These are phyloP conservation scores for Gillenia trifoliata DNA, from an alignment of 306 rosid genomes.

Conservation along the genomic window DNA sequence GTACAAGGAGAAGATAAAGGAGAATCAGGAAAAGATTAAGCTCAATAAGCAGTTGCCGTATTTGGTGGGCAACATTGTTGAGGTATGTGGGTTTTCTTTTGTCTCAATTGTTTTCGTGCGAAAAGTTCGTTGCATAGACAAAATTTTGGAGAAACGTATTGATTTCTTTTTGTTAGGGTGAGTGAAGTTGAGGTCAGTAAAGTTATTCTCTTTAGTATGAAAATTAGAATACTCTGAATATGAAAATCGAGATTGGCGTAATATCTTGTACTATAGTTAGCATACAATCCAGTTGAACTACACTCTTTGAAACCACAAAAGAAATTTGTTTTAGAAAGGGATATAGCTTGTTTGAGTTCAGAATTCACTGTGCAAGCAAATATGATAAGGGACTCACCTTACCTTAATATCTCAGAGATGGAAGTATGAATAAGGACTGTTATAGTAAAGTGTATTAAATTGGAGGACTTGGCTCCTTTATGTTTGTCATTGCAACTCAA, in stretches of 20 bases:
- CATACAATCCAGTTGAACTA: no score
- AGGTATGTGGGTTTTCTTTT: slow-evolving; percentile 38
- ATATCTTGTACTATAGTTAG: not conserved
- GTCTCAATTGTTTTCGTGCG: not conserved
- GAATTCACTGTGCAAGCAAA: not conserved
- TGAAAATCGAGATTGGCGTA: not conserved
- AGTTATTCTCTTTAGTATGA: not conserved
- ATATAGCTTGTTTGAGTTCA: not conserved
- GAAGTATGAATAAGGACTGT: not conserved
- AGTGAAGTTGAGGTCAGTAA: not conserved
- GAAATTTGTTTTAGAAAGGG: no score
- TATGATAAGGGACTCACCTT: not conserved
- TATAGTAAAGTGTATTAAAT: not conserved
- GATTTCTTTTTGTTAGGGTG: not conserved
- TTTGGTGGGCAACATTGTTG: slow-evolving; percentile 93
- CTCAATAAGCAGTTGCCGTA: slow-evolving; percentile 93
- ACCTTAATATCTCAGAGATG: no score
- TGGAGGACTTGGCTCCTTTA: not conserved
- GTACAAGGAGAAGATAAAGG: slow-evolving; percentile 79
- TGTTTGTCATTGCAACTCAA: not conserved
- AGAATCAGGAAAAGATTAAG: slow-evolving; percentile 95
- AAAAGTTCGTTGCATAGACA: not conserved
- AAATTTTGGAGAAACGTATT: not conserved
- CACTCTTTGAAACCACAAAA: no score
- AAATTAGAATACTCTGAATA: not conserved